Evolutionary conservation across 2,329 filamentous ascomycete genomes (phyloP).

Genomic region (Ilyonectria mors-panacis): DNA sequence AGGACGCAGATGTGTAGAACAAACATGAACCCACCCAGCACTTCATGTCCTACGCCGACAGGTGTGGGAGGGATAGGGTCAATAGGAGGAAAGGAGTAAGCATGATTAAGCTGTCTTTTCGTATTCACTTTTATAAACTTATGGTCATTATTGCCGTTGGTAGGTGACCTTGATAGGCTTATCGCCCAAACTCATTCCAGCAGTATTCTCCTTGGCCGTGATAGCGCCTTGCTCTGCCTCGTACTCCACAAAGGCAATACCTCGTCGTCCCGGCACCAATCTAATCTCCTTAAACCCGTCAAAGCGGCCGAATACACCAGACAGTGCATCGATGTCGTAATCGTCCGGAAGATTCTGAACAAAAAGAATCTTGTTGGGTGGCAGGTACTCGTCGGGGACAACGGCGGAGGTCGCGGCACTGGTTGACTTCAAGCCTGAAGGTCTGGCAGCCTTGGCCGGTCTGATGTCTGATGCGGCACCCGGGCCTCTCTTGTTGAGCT

Average conservation of each 20-base stretch:
- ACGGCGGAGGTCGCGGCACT: constrained; percentile 77
- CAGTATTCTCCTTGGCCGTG: constrained; percentile 92
- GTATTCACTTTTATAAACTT: constrained; percentile 9
- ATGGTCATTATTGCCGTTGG: constrained; percentile 79
- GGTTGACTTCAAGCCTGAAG: constrained; percentile 80
- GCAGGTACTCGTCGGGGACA: constrained; percentile 97
- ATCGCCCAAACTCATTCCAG: constrained; percentile 83
- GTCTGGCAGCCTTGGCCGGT: constrained; percentile 75
- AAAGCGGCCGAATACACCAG: constrained; percentile 87
- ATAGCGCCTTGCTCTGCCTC: constrained; percentile 91
- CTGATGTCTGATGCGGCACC: constrained; percentile 66
- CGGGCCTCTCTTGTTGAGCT: constrained; percentile 77
- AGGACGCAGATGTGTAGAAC: neutral
- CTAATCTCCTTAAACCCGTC: constrained; percentile 96
- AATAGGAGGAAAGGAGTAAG: neutral
- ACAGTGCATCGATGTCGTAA: constrained; percentile 85
- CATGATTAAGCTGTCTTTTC: neutral
- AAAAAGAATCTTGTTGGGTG: constrained; percentile 97
- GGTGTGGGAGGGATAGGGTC: neutral
- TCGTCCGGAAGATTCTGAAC: constrained; percentile 92
- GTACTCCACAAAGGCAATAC: constrained; percentile 97
- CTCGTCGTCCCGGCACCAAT: constrained; percentile 86
- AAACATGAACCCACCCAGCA: neutral
- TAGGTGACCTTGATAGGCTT: constrained; percentile 95
- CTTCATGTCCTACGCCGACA: neutral